Evolutionary conservation across 2,329 filamentous ascomycete genomes (phyloP).

Genomic region (Xylaria sp.): DNA sequence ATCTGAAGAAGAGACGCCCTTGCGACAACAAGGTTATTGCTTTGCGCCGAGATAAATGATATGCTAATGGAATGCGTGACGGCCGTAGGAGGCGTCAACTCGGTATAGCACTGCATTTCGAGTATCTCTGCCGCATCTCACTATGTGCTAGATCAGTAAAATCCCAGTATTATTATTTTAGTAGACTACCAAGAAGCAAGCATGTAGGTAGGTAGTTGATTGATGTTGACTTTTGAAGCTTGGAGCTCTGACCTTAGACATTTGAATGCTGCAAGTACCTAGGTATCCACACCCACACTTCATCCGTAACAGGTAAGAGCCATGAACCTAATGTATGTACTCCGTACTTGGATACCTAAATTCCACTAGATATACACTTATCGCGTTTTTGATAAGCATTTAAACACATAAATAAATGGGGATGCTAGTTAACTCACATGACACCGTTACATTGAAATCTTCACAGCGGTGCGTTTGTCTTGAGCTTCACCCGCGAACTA

Average conservation of each 20-base stretch:
- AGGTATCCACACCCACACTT: not conserved
- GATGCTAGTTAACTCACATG: not conserved
- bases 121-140: conserved; percentile 47
- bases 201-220: too few relatives aligned
- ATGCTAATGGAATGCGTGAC: conserved; percentile 88
- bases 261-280: too few relatives aligned
- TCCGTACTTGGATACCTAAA: too few relatives aligned
- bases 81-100: conserved; percentile 92
- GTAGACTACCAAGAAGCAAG: not conserved
- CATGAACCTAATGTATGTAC: too few relatives aligned
- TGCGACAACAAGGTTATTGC: conserved; percentile 88
- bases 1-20: conserved; percentile 94
- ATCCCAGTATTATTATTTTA: not conserved
- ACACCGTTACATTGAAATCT: too few relatives aligned
- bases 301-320: too few relatives aligned
- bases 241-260: not conserved
- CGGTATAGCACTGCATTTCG: conserved; percentile 95
- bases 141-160: conserved; percentile 9
- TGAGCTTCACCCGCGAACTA: not conserved
- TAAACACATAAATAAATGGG: conserved; percentile 18
- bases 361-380: conserved; percentile 20
- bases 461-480: not conserved
- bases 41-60: conserved; percentile 78
- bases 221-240: conserved; percentile 26
- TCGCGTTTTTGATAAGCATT: conserved; percentile 21